A percentile compares a stretch with the other conserved stretches of the same genome.
Evolutionary conservation across 1,139 yeast genomes (phyloP).

Genomic region (Candida smagusa): DNA sequence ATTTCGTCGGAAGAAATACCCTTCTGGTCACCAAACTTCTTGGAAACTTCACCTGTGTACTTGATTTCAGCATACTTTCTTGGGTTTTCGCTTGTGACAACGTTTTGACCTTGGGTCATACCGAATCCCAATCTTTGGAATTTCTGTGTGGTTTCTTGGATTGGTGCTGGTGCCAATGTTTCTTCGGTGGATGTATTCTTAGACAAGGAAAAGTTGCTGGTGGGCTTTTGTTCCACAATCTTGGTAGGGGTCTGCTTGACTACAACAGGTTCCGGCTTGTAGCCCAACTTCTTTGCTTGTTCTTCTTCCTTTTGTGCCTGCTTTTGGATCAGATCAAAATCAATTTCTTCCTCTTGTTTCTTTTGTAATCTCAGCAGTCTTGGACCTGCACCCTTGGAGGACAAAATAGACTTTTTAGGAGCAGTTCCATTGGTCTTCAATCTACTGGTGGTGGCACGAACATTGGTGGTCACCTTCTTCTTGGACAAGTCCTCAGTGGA

Average conservation of each 20-base stretch:
- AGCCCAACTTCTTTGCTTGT: slow-evolving; percentile 68
- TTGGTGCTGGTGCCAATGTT: slow-evolving; percentile 27
- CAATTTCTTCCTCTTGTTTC: slow-evolving; percentile 63
- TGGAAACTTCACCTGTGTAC: slow-evolving; percentile 69
- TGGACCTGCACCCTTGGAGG: slow-evolving; percentile 37
- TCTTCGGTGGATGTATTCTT: slow-evolving; percentile 13
- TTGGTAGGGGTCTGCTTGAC: slow-evolving; percentile 3
- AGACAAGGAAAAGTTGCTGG: background rate
- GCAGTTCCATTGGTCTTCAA: slow-evolving; percentile 20
- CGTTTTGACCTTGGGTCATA: slow-evolving; percentile 55
- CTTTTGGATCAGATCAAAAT: slow-evolving; percentile 88
- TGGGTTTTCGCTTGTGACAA: slow-evolving; percentile 28
- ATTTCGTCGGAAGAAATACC: slow-evolving; percentile 94
- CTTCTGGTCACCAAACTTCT: slow-evolving; percentile 83
- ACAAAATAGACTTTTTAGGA: slow-evolving; percentile 39
- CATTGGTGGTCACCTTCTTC: slow-evolving; percentile 20
- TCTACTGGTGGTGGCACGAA: slow-evolving; percentile 21
- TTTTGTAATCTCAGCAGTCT: slow-evolving; percentile 57
- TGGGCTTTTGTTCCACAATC: background rate
- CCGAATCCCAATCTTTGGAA: slow-evolving; percentile 84
- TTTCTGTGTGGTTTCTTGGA: slow-evolving; percentile 61
- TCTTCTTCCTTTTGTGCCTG: slow-evolving; percentile 83
- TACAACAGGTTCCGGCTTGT: slow-evolving; percentile 43
- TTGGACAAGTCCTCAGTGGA: slow-evolving; percentile 35
- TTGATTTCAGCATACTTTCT: slow-evolving; percentile 48